Conservation (phyloP, 2,329 filamentous ascomycete species). For the Sporothrix pallida region DNA sequence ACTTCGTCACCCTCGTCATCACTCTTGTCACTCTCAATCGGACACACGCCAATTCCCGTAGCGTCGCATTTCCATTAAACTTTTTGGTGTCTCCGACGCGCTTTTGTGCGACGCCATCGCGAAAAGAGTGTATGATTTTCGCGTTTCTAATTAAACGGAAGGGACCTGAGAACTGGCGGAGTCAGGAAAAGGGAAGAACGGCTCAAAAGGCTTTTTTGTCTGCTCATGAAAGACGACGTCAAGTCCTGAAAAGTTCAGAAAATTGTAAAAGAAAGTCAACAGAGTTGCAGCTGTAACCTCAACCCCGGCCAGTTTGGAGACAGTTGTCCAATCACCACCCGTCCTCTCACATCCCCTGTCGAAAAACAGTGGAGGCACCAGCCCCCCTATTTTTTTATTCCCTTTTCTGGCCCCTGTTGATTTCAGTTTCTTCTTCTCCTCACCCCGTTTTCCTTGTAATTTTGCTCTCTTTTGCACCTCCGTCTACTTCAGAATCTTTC, state of each 20-base stretch:
- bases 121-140: conserved; percentile 30
- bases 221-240: neutral
- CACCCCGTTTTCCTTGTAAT: too few relatives aligned
- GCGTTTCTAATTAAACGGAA: conserved; percentile 33
- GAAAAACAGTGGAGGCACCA: conserved; percentile 22
- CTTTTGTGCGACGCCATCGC: conserved; percentile 26
- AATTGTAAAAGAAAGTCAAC: neutral
- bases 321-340: neutral
- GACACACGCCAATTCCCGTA: neutral
- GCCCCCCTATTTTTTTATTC: conserved; percentile 12
- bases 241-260: neutral
- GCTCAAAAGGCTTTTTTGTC: too few relatives aligned
- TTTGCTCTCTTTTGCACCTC: neutral
- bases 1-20: neutral
- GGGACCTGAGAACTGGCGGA: neutral
- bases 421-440: neutral
- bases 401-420: neutral
- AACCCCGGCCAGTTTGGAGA: conserved; percentile 14
- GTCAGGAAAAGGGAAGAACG: neutral
- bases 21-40: neutral
- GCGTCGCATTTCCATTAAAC: conserved; percentile 31
- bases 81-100: conserved; percentile 14
- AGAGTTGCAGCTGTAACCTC: conserved; percentile 27
- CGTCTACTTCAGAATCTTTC: neutral
- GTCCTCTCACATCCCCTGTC: conserved; percentile 17